A percentile compares a stretch with the other conserved stretches of the same genome.
Evolutionary conservation across 2,329 filamentous ascomycete species (phyloP).

Genomic region (Botrytis hyacinthi): DNA sequence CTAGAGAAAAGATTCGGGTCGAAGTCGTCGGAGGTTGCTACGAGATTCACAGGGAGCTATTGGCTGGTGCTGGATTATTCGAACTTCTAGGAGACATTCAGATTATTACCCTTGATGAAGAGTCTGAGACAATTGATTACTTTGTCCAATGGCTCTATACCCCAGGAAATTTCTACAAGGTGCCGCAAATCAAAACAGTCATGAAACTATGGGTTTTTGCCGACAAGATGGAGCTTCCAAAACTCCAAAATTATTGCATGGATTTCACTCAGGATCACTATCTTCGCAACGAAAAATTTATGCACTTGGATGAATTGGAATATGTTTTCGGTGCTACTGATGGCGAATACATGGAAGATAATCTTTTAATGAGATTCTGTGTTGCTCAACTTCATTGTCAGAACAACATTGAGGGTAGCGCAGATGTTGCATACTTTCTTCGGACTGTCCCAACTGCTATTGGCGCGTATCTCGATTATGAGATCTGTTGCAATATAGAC

Average conservation of each 20-base stretch:
- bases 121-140: background rate
- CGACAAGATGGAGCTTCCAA: accelerated
- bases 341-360: too few relatives aligned
- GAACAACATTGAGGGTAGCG: too few relatives aligned
- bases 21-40: background rate
- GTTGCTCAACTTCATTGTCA: too few relatives aligned
- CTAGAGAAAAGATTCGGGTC: background rate
- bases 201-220: background rate
- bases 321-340: too few relatives aligned
- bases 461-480: too few relatives aligned
- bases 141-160: background rate
- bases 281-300: background rate
- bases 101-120: background rate
- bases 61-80: background rate
- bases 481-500: too few relatives aligned
- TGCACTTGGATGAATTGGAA: background rate
- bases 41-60: background rate
- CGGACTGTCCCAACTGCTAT: too few relatives aligned
- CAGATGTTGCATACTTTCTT: too few relatives aligned
- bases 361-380: too few relatives aligned
- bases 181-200: background rate
- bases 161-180: background rate
- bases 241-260: background rate
- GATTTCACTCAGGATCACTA: background rate
- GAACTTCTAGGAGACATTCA: accelerated